These are phyloP conservation scores for Exsudoporus floridanus DNA, from an alignment of 1,284 basidiomycete species.

Conservation along the genomic window DNA sequence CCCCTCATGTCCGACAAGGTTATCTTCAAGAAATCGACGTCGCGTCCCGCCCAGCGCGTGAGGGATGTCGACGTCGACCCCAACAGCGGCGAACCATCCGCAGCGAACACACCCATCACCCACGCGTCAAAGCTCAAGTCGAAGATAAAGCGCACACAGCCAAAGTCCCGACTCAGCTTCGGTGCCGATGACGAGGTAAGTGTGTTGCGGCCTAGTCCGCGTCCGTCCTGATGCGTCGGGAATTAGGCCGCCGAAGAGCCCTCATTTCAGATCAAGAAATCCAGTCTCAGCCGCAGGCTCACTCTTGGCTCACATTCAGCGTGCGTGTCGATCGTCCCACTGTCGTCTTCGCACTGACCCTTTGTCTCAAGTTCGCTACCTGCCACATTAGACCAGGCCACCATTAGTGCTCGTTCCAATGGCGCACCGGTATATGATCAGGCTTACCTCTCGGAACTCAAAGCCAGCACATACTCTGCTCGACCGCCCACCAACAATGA, in stretches of 20 bases:
- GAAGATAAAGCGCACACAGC: slow-evolving; percentile 60
- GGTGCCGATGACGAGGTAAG: slow-evolving; percentile 76
- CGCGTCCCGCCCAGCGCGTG: slow-evolving; percentile 52
- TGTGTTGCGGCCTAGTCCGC: slow-evolving; percentile 16
- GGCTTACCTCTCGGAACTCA: slow-evolving; percentile 79
- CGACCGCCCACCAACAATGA: slow-evolving; percentile 45
- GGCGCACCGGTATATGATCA: slow-evolving; percentile 67
- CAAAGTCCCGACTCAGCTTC: slow-evolving; percentile 76
- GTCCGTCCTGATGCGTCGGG: slow-evolving; percentile 25
- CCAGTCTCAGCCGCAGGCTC: slow-evolving; percentile 66
- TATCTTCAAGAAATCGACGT: slow-evolving; percentile 56
- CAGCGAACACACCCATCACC: slow-evolving; percentile 51
- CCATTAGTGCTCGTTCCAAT: slow-evolving; percentile 46
- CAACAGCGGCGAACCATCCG: slow-evolving; percentile 20
- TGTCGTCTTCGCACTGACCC: slow-evolving; percentile 7
- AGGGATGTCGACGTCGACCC: slow-evolving; percentile 45
- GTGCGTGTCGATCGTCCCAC: slow-evolving; percentile 35
- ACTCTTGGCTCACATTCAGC: slow-evolving; percentile 53
- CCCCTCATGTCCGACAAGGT: slow-evolving; percentile 34
- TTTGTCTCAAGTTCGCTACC: slow-evolving; percentile 34
- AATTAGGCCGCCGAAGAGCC: slow-evolving; percentile 58
- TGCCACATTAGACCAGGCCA: slow-evolving; percentile 51
- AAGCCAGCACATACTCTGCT: slow-evolving; percentile 72
- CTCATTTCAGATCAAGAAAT: slow-evolving; percentile 75
- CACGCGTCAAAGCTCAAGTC: slow-evolving; percentile 67